Base-by-base conservation (phyloP, 78 protist species). In the Acrasis kona region DNA sequence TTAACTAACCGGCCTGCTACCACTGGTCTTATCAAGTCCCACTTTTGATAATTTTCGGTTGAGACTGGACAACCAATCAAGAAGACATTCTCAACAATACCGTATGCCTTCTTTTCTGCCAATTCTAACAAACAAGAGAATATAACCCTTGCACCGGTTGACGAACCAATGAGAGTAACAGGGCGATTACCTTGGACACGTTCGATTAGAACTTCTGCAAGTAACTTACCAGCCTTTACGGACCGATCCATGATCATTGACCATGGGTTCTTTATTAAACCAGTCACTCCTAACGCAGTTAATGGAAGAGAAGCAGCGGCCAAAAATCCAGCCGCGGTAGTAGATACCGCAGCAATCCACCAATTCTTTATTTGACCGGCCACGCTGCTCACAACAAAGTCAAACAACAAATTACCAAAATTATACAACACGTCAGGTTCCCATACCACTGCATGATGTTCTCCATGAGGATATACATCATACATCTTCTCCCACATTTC, bases 101-200 rank as follows among this genome's bases (percentile, higher is more conserved):
- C 80, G 41, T 71, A 41, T 4, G 64, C 61, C 35, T 79, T 79
- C 31, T 79, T 31, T 5, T 40, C 77, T 40, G 57, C 0, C 37
- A 85, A 39, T 28, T 85, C 87, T 29, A 71, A 58, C 5, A 85
- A 77, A 84, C 86, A 82, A 41, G 39, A 42, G 66, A 74, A 85
- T 12, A 84, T 85, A 19, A 86, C 32, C 19, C 88, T 32, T 39
- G 84, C 81, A 39, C 91, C 91, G 73, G 79, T 73, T 19, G 86
- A 81, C 3, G 68, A 40, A 10, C 89, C 91, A 32, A 78, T 70
- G 64, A 86, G 40, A 34, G 83, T 74, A 1, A 86, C 83, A 34
- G 91, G 91, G 7, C 91, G 65, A n/a, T 8, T 66, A 29, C 91
- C 91, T 34, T 73, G 77, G 6, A 2, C 2, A 30, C 71, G 76